phyloP scores from a whole-genome alignment of 768 basidiomycete species.

The Hygrophoropsis aurantiaca region DNA sequence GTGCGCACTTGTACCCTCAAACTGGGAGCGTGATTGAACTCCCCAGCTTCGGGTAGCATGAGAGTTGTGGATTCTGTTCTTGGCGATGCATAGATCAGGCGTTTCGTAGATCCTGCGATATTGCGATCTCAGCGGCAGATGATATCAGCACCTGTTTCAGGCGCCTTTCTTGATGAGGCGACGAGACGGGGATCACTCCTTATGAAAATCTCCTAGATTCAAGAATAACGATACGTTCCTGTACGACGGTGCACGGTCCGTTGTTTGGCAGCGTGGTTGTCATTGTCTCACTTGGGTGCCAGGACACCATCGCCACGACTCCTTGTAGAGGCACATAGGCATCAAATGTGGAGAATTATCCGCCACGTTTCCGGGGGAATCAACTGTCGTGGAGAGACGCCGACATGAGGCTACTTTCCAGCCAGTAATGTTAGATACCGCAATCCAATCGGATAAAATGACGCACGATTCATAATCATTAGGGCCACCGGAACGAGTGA shows the following conservation, averaged over 20 bases:
- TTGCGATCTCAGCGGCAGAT: slow-evolving; percentile 5
- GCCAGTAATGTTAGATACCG: background rate
- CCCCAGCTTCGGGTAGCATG: background rate
- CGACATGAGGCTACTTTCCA: background rate
- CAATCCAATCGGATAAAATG: background rate
- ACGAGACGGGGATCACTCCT: background rate
- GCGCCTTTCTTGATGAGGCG: background rate
- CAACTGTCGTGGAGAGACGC: background rate
- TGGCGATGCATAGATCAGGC: background rate
- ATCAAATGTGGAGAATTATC: too few relatives aligned
- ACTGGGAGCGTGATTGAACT: background rate
- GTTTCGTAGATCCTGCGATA: background rate
- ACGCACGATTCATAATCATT: background rate
- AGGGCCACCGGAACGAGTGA: background rate
- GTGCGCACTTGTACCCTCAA: background rate
- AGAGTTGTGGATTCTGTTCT: slow-evolving; percentile 3
- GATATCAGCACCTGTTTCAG: background rate
- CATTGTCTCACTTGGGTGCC: background rate
- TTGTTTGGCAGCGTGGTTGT: background rate
- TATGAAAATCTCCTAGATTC: background rate
- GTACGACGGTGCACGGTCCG: background rate
- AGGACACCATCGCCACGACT: background rate
- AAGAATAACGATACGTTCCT: background rate
- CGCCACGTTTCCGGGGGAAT: background rate
- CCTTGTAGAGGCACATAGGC: too few relatives aligned